A percentile compares a stretch with the other conserved stretches of the same genome.
phyloP scores from a whole-genome alignment of 192 early-diverging fungal species.

The Mortierella claussenii region DNA sequence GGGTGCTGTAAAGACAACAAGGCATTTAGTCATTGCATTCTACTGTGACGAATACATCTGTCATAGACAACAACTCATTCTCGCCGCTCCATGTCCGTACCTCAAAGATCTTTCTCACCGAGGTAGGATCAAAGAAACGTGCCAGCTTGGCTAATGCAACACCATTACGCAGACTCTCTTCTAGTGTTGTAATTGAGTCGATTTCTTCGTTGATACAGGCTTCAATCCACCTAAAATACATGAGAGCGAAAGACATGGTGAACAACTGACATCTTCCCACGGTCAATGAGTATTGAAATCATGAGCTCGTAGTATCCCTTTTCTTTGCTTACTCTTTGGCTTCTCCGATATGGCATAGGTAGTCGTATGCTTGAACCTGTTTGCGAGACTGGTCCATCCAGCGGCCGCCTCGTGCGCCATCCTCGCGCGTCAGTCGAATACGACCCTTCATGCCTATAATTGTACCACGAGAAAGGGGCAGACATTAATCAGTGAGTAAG shows the following conservation, averaged over 20 bases:
- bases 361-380: constrained; percentile 97
- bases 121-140: constrained; percentile 81
- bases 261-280: too few species aligned
- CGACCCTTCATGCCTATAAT: constrained; percentile 61
- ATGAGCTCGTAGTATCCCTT: too few species aligned
- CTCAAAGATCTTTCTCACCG: constrained; percentile 88
- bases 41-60: too few species aligned
- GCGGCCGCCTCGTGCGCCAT: constrained; percentile 45
- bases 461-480: too few species aligned
- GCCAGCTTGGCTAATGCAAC: constrained; percentile 93
- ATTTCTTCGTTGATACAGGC: constrained; percentile 88
- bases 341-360: constrained; percentile 98
- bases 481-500: too few species aligned
- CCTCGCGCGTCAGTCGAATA: constrained; percentile 58
- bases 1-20: constrained; percentile 65
- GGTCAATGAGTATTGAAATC: too few species aligned
- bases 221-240: constrained; percentile 89
- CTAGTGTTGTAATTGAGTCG: constrained; percentile 79
- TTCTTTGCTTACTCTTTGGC: constrained; percentile 92
- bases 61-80: too few species aligned
- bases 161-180: constrained; percentile 94
- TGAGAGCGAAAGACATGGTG: not conserved
- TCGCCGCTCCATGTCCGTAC: constrained; percentile 25
- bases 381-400: constrained; percentile 94
- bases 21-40: too few species aligned